Conservation (phyloP, 768 basidiomycete genomes). For the Collybiopsis confluens region DNA sequence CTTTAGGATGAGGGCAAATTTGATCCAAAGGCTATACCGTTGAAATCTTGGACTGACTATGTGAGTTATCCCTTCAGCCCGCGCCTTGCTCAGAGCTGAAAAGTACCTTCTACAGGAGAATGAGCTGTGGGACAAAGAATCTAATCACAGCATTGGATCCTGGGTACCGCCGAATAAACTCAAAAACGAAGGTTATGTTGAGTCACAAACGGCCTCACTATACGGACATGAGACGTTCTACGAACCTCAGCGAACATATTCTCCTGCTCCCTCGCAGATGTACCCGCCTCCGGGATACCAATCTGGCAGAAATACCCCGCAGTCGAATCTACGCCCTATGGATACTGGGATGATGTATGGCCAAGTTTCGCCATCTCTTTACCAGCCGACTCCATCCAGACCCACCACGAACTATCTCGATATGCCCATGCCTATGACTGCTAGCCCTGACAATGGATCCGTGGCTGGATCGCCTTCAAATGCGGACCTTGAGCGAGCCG, state of each 20-base stretch:
- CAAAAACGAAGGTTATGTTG: slow-evolving; percentile 70
- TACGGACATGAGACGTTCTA: slow-evolving; percentile 89
- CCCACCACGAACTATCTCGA: slow-evolving; percentile 78
- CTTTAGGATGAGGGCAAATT: slow-evolving; percentile 94
- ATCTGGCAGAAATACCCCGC: slow-evolving; percentile 73
- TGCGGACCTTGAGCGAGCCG: slow-evolving; percentile 67
- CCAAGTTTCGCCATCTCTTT: slow-evolving; percentile 26
- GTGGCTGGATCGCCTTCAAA: slow-evolving; percentile 53
- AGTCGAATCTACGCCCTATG: slow-evolving; percentile 32
- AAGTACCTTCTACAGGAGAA: slow-evolving; percentile 56
- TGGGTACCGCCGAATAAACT: slow-evolving; percentile 79
- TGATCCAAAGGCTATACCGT: slow-evolving; percentile 86
- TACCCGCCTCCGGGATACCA: slow-evolving; percentile 65
- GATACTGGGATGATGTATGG: slow-evolving; percentile 13
- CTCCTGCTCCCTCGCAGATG: slow-evolving; percentile 67
- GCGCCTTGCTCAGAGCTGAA: background rate
- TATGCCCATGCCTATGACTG: slow-evolving; percentile 52
- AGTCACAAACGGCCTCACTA: slow-evolving; percentile 73
- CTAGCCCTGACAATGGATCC: slow-evolving; percentile 51
- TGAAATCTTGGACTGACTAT: slow-evolving; percentile 97
- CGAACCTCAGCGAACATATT: slow-evolving; percentile 61
- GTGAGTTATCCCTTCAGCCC: slow-evolving; percentile 38
- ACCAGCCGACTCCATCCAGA: slow-evolving; percentile 64
- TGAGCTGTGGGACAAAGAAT: slow-evolving; percentile 96
- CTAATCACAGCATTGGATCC: slow-evolving; percentile 90